Conservation (phyloP, 1,139 yeast genomes). For the Kodamaea ohmeri region DNA sequence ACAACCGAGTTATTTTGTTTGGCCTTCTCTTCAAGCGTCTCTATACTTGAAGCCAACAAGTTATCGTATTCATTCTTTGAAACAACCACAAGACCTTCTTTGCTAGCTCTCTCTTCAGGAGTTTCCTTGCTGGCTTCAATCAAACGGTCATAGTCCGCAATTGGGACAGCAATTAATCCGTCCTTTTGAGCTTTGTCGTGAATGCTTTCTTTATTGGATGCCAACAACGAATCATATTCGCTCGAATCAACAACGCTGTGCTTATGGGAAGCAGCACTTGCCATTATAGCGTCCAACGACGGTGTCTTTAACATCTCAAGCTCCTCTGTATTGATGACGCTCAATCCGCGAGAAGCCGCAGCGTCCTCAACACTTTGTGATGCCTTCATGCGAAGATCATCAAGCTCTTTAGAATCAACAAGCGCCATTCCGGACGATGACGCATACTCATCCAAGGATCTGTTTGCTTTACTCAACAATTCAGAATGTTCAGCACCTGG, state of each 20-base stretch:
- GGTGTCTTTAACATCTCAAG: constrained; percentile 18
- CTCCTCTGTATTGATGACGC: constrained; percentile 13
- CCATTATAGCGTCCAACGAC: constrained; percentile 8
- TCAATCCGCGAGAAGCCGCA: constrained; percentile 8
- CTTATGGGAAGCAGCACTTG: constrained; percentile 18
- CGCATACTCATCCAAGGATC: constrained; percentile 14
- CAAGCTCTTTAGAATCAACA: not conserved
- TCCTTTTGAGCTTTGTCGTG: constrained; percentile 17
- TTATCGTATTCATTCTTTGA: constrained; percentile 9
- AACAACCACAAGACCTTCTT: constrained; percentile 11
- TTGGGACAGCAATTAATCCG: constrained; percentile 14
- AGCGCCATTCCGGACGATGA: constrained; percentile 10
- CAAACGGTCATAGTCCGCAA: constrained; percentile 9
- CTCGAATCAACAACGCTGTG: constrained; percentile 19
- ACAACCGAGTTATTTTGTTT: constrained; percentile 7
- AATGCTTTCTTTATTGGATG: constrained; percentile 9
- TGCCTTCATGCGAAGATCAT: constrained; percentile 4
- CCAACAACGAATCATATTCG: constrained; percentile 8
- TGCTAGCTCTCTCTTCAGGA: constrained; percentile 16
- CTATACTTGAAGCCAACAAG: constrained; percentile 7
- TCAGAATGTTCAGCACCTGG: constrained; percentile 23
- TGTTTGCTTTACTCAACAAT: constrained; percentile 16
- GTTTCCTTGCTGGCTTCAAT: constrained; percentile 8
- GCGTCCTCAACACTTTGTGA: constrained; percentile 15
- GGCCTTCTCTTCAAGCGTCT: constrained; percentile 8